phyloP scores from a whole-genome alignment of 2,329 filamentous ascomycete species.

The Coniochaeta prunicola region DNA sequence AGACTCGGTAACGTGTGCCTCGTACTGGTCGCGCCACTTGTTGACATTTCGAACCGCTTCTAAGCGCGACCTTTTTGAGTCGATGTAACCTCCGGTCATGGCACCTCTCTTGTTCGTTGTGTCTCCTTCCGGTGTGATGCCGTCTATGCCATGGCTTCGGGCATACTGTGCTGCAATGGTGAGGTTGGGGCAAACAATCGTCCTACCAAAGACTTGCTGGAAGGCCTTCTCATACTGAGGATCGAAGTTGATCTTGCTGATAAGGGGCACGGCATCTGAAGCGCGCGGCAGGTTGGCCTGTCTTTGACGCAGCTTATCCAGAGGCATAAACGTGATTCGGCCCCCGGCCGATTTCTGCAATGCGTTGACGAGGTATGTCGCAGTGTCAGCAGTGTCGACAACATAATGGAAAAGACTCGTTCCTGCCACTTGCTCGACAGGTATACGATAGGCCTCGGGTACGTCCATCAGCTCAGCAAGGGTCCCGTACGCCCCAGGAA shows the following conservation, averaged over 20 bases:
- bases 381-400: constrained; percentile 85
- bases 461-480: constrained; percentile 90
- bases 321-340: constrained; percentile 88
- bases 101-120: constrained; percentile 92
- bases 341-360: constrained; percentile 75
- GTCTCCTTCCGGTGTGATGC: constrained; percentile 91
- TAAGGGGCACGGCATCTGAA: constrained; percentile 78
- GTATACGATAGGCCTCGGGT: constrained; percentile 74
- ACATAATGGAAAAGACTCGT: constrained; percentile 93
- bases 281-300: constrained; percentile 73
- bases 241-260: constrained; percentile 79
- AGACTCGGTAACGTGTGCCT: constrained; percentile 56
- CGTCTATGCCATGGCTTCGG: constrained; percentile 82
- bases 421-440: constrained; percentile 88
- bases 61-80: constrained; percentile 78
- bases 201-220: constrained; percentile 91
- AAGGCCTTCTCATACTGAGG: constrained; percentile 74
- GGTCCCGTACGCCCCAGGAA: constrained; percentile 86
- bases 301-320: constrained; percentile 70
- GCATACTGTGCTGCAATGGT: constrained; percentile 85
- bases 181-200: constrained; percentile 87
- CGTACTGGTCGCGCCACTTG: constrained; percentile 68
- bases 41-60: constrained; percentile 71
- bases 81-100: constrained; percentile 90
- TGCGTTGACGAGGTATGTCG: constrained; percentile 70